Conservation (phyloP, 2,329 filamentous ascomycete genomes). For the Sporothrix schenckii region DNA sequence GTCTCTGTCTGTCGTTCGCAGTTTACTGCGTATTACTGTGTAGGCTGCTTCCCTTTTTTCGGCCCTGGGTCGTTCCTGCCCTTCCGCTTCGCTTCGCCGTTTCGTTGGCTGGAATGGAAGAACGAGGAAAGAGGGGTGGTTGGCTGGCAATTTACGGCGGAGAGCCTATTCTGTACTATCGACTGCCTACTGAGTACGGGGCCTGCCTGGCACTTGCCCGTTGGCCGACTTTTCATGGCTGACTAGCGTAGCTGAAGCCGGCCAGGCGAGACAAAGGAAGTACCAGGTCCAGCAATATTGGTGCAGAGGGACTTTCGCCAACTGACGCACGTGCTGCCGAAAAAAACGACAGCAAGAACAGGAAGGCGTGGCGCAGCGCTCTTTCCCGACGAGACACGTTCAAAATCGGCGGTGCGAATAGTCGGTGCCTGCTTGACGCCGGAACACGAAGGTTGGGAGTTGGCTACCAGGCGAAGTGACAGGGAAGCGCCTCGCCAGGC, state of each 20-base stretch:
- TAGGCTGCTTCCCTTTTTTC: neutral
- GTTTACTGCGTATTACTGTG: neutral
- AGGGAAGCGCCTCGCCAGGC: neutral
- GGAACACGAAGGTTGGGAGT: neutral
- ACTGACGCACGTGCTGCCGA: constrained; percentile 12
- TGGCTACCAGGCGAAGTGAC: neutral
- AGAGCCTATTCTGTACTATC: neutral
- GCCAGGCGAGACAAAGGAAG: constrained; percentile 13
- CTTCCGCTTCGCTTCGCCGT: constrained; percentile 20
- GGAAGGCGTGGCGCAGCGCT: constrained; percentile 1
- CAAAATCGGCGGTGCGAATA: neutral
- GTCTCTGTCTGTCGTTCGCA: no score
- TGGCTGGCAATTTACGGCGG: constrained; percentile 14
- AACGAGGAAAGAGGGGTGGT: constrained; percentile 18
- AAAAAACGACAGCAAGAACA: neutral
- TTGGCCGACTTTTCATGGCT: constrained; percentile 16
- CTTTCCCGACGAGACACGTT: constrained; percentile 7
- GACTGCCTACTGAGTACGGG: neutral
- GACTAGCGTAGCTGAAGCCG: neutral
- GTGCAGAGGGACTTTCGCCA: constrained; percentile 14
- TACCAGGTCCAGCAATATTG: neutral
- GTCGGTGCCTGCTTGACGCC: constrained; percentile 7
- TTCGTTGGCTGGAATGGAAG: constrained; percentile 25
- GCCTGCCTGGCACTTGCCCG: neutral
- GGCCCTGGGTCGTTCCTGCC: constrained; percentile 22